Percentiles rank a stretch among this genome's conserved stretches.
These are phyloP conservation scores for Candida dendrica DNA, from an alignment of 805 yeast genomes.

Conservation along the genomic window DNA sequence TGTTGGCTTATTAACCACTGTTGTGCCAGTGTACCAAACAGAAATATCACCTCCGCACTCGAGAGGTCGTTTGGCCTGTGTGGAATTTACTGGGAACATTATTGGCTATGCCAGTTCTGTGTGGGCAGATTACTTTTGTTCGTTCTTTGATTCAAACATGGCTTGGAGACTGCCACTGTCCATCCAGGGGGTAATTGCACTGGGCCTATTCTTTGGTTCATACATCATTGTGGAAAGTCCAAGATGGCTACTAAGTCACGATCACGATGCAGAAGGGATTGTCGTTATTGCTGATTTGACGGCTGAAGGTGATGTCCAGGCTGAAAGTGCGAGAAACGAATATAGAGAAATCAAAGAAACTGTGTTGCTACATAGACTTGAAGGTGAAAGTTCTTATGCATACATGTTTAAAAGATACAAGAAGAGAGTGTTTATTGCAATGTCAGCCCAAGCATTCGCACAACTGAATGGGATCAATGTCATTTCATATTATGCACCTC, in stretches of 20 bases:
- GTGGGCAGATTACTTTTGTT: conserved; percentile 80
- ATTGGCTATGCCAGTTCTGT: conserved; percentile 76
- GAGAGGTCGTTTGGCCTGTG: conserved; percentile 78
- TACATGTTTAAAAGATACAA: conserved; percentile 75
- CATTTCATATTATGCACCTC: conserved; percentile 86
- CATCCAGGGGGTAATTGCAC: conserved; percentile 69
- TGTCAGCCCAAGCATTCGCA: conserved; percentile 88
- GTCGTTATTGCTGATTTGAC: conserved; percentile 78
- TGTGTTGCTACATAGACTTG: conserved; percentile 67
- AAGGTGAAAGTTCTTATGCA: conserved; percentile 68
- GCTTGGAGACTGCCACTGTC: conserved; percentile 79
- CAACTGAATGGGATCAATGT: conserved; percentile 92
- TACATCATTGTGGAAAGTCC: conserved; percentile 82
- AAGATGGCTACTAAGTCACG: conserved; percentile 81
- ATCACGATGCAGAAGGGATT: conserved; percentile 74
- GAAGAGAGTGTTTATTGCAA: conserved; percentile 75
- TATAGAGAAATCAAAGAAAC: conserved; percentile 77
- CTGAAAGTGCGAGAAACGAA: conserved; percentile 62
- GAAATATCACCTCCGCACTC: conserved; percentile 85
- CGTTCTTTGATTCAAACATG: conserved; percentile 49
- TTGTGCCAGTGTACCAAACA: conserved; percentile 83
- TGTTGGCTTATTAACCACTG: conserved; percentile 75
- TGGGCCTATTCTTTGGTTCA: conserved; percentile 63
- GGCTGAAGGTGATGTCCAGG: conserved; percentile 69
- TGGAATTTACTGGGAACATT: conserved; percentile 83